Evolutionary conservation across 2,329 filamentous ascomycete genomes (phyloP), one percentile per base, ranked within the genome.

Genomic region (Aspergillus chevalieri): DNA sequence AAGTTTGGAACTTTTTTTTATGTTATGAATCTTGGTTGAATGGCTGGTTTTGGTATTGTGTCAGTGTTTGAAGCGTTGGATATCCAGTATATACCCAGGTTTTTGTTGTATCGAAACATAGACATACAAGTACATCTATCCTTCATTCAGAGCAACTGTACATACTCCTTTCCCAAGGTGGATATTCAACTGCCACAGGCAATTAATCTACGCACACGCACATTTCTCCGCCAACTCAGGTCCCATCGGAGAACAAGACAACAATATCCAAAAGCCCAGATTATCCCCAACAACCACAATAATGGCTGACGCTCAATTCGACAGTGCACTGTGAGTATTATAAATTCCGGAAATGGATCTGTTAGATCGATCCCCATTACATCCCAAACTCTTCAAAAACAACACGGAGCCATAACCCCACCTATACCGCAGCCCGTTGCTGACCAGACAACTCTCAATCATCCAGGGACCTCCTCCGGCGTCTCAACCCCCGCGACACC

Each of bases 401-500:
- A 15, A 26, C 14, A n/a, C 15, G 24, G 30, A 30, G 22, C 28
- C 22, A 21, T 17, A 44, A 42, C 36, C 44, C 39, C 36, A 43
- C 30, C 34, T 15, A 14, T 30, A 44, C 47, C 47, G 47, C 48
- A 52, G 52, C 38, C 60, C 38, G 38, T 41, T 41, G 61, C 64
- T 67, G 56, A 64, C 59, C 55, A 62, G 47, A 50, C 52, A 39
- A 47, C 39, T 41, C 19, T 3, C 49, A 51, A 49, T 42, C 49
- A 44, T 57, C 30, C 70, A 97, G 93, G 66, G 93, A 98, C 78
- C 91, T 98, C 68, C 92, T 98, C 73, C 92, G 93, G 63, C 93
- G 93, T 57, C 86, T 98, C 55, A 94, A 95, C 75, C 93, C 93
- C 41, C 94, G 94, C 70, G 83, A 93, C 73, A 96, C 92, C 48